These are phyloP conservation scores for Gaeumannomyces sp. DNA, from an alignment of 2,329 filamentous ascomycete genomes.

Conservation along the genomic window DNA sequence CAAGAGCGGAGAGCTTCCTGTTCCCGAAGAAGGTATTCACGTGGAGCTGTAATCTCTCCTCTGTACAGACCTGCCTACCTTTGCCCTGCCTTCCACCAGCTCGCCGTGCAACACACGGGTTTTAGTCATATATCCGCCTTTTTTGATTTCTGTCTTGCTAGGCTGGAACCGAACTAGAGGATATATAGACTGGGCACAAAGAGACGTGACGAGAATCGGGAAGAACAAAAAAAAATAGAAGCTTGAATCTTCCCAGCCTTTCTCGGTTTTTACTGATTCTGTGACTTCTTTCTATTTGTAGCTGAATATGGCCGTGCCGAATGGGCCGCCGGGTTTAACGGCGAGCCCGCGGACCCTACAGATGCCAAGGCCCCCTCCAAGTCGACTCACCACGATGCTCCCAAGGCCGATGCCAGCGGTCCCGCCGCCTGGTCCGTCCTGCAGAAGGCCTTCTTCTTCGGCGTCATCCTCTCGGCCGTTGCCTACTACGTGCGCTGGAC, in stretches of 20 bases:
- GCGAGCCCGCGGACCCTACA: slow-evolving; percentile 18
- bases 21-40: slow-evolving; percentile 88
- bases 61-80: slow-evolving; percentile 22
- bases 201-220: not conserved
- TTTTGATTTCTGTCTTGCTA: slow-evolving; percentile 6
- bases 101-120: slow-evolving; percentile 2
- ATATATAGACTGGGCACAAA: not conserved
- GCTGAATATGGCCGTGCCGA: slow-evolving; percentile 29
- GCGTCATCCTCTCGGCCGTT: slow-evolving; percentile 39
- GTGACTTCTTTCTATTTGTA: slow-evolving; percentile 23
- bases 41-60: slow-evolving; percentile 66
- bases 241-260: not conserved
- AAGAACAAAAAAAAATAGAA: slow-evolving; percentile 7
- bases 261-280: slow-evolving; percentile 25
- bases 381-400: slow-evolving; percentile 17
- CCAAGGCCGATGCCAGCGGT: slow-evolving; percentile 10
- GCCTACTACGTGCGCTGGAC: slow-evolving; percentile 36
- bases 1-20: slow-evolving; percentile 78
- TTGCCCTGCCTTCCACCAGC: slow-evolving; percentile 12
- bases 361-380: slow-evolving; percentile 16
- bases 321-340: slow-evolving; percentile 30
- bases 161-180: slow-evolving; percentile 1
- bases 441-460: slow-evolving; percentile 46
- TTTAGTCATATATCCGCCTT: not conserved
- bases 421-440: slow-evolving; percentile 30